Base-by-base conservation (phyloP, 1,284 basidiomycete species). In the Fomitiporia mediterranea region DNA sequence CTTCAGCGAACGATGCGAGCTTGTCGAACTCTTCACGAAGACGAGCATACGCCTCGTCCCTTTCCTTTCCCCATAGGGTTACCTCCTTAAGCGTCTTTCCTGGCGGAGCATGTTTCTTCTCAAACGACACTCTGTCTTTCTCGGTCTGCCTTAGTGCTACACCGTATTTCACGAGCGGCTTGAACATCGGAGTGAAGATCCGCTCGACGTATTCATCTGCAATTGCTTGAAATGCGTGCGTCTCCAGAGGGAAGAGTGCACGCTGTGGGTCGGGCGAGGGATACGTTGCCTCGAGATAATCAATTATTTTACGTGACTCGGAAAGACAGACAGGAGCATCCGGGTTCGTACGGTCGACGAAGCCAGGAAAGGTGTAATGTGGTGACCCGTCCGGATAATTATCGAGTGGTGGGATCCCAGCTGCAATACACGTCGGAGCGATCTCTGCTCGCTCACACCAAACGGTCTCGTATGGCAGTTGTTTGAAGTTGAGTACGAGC, bases 391-490 rank as follows among this genome's bases (percentile, higher is more conserved):
- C 65, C 13, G 60, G 35, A 35, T 63, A 66, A 9, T 40, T 68
- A 2, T 51, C 44, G 1, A 67, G 69, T 1, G 73, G 70, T 4
- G 63, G 51, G 2, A 71, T 69, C 0, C 70, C 71, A 4, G 70
- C 53, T 23, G 66, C 60, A 44, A 65, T 67, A 60, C 67, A 68
- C 1, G 63, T 57, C 1, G 61, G 49, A 34, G 66, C 70, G 58
- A 78, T 71, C 28, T 77, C 74, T 0, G 70, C 69, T 40, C 67
- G 73, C 48, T 73, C 72, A 6, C 76, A 50, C 71, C 72, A 77
- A 37, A 67, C 68, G 9, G 75, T 77, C 39, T 65, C 65, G 66
- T 73, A 74, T 0, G 70, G 66, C 15, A 78, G 60, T 1, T 67
- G 62, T 59, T 78, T 78, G 64, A 65, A 73, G 57, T 76, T 76